These are phyloP conservation scores for Acacia pycnantha DNA, from an alignment of 331 rosid genomes.

Conservation along the genomic window DNA sequence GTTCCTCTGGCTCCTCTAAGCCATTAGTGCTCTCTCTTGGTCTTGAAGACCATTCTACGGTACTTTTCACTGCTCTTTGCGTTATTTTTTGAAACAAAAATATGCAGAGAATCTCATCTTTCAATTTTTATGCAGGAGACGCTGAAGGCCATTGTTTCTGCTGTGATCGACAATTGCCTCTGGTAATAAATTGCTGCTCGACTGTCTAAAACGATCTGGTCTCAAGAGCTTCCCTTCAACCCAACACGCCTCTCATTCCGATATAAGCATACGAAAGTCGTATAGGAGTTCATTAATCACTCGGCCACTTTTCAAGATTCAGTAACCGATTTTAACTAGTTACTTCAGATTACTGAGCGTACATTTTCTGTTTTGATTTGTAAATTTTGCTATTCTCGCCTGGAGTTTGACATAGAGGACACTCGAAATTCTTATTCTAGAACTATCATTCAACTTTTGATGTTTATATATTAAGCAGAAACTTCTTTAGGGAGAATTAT, in stretches of 20 bases:
- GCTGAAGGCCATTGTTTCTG: conserved; percentile 66
- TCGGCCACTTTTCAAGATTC: neutral
- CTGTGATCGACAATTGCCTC: conserved; percentile 59
- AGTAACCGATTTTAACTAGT: neutral
- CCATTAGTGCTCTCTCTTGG: conserved; percentile 86
- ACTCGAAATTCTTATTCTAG: neutral
- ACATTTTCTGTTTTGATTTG: neutral
- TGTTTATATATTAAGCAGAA: neutral
- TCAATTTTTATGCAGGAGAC: conserved; percentile 68
- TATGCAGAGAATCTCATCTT: neutral
- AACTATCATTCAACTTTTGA: neutral
- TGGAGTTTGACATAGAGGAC: neutral
- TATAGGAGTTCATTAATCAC: neutral
- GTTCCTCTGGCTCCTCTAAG: conserved; percentile 65
- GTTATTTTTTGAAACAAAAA: neutral
- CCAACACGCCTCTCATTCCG: neutral
- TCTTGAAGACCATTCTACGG: conserved; percentile 86
- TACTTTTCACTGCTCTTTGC: conserved; percentile 1
- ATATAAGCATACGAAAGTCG: neutral
- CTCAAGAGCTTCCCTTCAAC: neutral
- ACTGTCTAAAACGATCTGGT: neutral
- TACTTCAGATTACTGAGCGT: neutral
- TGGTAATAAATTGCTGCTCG: conserved; percentile 40
- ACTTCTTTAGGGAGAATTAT: too few species aligned
- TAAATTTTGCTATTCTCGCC: neutral